These are phyloP conservation scores for Talaromyces piceae DNA, from an alignment of 2,329 filamentous ascomycete genomes.

Conservation along the genomic window DNA sequence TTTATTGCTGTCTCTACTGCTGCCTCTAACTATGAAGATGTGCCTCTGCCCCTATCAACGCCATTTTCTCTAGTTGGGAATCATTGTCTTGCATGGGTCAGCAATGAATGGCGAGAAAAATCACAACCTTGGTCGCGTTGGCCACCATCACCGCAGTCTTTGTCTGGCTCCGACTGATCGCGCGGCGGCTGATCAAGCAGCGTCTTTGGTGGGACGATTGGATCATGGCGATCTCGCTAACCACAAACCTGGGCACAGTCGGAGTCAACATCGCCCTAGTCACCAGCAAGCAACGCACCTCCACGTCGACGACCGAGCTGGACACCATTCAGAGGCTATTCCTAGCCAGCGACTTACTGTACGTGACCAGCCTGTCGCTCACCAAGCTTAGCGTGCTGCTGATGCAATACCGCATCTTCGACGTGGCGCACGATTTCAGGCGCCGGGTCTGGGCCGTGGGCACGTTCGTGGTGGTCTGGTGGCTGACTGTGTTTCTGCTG, in stretches of 20 bases:
- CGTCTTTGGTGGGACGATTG: constrained; percentile 47
- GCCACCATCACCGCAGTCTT: constrained; percentile 21
- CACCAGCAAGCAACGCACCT: constrained; percentile 29
- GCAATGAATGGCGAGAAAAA: neutral
- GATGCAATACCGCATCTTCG: constrained; percentile 22
- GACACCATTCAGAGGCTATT: constrained; percentile 23
- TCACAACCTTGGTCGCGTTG: constrained; percentile 25
- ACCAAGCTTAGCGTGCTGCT: constrained; percentile 19
- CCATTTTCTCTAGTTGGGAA: no score
- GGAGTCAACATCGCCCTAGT: constrained; percentile 46
- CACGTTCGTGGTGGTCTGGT: constrained; percentile 18
- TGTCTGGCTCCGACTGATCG: constrained; percentile 29
- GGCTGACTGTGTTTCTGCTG: constrained; percentile 20
- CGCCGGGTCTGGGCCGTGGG: constrained; percentile 20
- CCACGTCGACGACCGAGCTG: constrained; percentile 21
- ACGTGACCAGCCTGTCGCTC: constrained; percentile 24
- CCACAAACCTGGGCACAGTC: constrained; percentile 27
- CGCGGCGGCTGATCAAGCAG: constrained; percentile 37
- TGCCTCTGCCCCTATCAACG: no score
- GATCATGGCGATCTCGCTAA: constrained; percentile 43
- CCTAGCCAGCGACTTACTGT: constrained; percentile 34
- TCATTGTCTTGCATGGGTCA: neutral
- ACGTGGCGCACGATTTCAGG: constrained; percentile 19
- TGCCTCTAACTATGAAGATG: no score
- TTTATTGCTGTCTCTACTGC: no score